phyloP scores from a whole-genome alignment of 1,139 yeast species.

The Protomyces inundatus region DNA sequence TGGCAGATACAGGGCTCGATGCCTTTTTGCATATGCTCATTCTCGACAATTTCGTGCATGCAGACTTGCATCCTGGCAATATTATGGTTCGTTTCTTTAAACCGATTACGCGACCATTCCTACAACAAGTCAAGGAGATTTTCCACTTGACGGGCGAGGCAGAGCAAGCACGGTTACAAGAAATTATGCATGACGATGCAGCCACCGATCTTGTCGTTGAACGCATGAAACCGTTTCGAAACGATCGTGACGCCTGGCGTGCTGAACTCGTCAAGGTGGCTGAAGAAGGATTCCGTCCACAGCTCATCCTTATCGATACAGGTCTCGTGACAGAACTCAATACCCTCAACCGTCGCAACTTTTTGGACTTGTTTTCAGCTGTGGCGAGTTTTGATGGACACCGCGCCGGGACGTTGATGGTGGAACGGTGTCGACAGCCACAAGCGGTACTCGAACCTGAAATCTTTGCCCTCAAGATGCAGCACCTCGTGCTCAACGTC shows the following conservation, averaged over 20 bases:
- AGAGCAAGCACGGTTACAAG: conserved; percentile 6
- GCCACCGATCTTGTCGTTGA: conserved; percentile 33
- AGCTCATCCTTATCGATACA: conserved; percentile 83
- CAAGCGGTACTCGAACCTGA: conserved; percentile 82
- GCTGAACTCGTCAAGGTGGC: conserved; percentile 49
- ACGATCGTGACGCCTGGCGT: conserved; percentile 47
- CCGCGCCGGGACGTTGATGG: conserved; percentile 90
- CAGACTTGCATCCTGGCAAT: conserved; percentile 95
- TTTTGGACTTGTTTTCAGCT: conserved; percentile 82
- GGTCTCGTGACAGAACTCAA: conserved; percentile 89
- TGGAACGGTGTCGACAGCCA: conserved; percentile 89
- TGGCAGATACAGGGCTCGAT: conserved; percentile 83
- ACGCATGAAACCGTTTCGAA: conserved; percentile 21
- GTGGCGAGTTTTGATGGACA: conserved; percentile 90
- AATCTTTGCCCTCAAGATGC: conserved; percentile 80
- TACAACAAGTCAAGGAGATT: conserved; percentile 13
- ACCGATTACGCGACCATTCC: conserved; percentile 26
- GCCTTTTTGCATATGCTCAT: conserved; percentile 89
- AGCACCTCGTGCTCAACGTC: conserved; percentile 70
- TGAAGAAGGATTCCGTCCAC: conserved; percentile 69
- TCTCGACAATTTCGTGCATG: conserved; percentile 87
- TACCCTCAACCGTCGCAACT: conserved; percentile 69
- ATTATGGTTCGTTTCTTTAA: conserved; percentile 74
- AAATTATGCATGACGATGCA: conserved; percentile 32
- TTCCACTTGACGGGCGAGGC: conserved; percentile 29